Base-by-base conservation (phyloP, 352 stramenopile species). In the Phytophthora ramorum region DNA sequence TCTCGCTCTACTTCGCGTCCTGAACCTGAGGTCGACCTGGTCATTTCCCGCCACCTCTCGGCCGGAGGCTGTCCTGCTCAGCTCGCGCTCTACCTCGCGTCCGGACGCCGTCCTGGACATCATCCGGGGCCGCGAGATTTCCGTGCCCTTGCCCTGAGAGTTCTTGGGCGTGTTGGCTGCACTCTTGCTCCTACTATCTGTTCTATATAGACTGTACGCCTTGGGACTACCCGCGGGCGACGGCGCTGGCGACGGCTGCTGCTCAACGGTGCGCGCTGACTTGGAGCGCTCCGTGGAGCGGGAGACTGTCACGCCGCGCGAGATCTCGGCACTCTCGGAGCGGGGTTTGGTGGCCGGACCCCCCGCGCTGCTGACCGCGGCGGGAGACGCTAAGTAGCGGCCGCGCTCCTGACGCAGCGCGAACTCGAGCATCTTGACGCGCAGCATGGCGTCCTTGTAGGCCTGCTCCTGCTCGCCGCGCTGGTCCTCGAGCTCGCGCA, bases 381-480 rank as follows among this genome's bases (percentile, higher is more conserved):
- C 83, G 1, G 86, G 82, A 12, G 86, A 93, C 26, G 87, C 82
- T 19, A 96, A 58, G 61, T 96, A 96, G 41, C 88, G 77, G 1
- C 85, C 85, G 32, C 85, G 83, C 47, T 93, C 85, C 66, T 93
- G 86, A 3, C 82, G 81, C 43, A 96, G 66, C 49, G 88, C 88
- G 63, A 94, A 96, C 53, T 96, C 86, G 65, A 96, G 85, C 88
- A 96, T 96, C 69, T 96, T 96, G 40, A 96, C 75, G 43, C 87
- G 88, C 57, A 95, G 61, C 73, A 96, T 76, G 9, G 82, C 85
- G 45, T 96, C 88, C 63, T 95, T 95, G 61, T 93, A 93, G 35
- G 81, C 83, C 22, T 93, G 84, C 48, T 96, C 88, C 71, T 96
- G 88, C 34, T 88, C 73, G 30, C 77, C 69, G 10, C 84, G 83